A percentile compares a stretch with the other conserved stretches of the same genome.
phyloP scores from a whole-genome alignment of 257 asterid species.

The Rubia yunnanensis region DNA sequence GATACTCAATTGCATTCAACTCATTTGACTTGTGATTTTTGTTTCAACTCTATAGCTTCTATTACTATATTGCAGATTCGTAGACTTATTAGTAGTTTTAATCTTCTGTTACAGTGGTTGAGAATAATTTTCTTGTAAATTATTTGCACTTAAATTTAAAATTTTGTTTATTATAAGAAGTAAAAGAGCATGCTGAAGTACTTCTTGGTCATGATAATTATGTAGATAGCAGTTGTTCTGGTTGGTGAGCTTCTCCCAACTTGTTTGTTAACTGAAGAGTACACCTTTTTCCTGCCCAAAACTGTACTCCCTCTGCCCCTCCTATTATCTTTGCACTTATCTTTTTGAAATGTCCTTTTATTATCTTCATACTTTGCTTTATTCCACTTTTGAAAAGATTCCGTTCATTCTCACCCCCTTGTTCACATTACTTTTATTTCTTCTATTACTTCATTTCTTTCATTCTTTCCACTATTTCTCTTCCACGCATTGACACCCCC shows the following conservation, averaged over 20 bases:
- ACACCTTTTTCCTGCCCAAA: not conserved
- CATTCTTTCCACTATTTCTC: no score
- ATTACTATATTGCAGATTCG: not conserved
- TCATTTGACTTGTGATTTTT: not conserved
- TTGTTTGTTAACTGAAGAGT: not conserved
- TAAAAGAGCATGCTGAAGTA: not conserved
- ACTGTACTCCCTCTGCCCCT: no score
- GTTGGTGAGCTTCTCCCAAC: not conserved
- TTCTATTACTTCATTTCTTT: no score
- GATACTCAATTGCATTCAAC: not conserved
- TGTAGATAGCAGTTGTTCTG: not conserved
- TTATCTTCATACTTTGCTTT: no score
- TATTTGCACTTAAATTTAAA: not conserved
- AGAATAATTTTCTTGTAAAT: not conserved
- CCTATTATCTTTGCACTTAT: no score
- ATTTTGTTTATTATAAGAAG: not conserved
- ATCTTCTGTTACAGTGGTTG: not conserved
- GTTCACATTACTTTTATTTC: no score
- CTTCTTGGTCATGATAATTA: not conserved
- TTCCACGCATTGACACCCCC: no score
- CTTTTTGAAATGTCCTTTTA: no score
- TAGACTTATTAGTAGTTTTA: not conserved
- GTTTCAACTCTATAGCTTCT: not conserved
- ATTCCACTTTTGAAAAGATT: no score
- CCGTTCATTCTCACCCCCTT: no score